Evolutionary conservation across 306 rosid species (phyloP), one percentile per base, ranked within the genome.

Genomic region (Echinosophora koreensis): DNA sequence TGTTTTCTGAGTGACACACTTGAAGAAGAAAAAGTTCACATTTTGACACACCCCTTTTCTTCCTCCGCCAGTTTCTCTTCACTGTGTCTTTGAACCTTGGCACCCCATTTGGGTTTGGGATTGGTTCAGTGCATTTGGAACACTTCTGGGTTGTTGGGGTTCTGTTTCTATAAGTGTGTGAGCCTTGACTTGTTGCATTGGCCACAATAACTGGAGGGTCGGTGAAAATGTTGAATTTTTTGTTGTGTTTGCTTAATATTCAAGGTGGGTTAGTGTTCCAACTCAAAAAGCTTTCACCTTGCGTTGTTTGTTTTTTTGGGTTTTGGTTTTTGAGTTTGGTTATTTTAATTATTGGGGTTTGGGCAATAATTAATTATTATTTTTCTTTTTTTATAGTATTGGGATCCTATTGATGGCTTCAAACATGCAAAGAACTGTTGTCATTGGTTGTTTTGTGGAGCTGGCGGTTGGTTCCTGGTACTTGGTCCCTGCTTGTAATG

Each of bases 41-140:
- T 13, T 12, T 47, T 12, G 10, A 13, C 50, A 39, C 67, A 17
- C 72, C 14, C 67, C 82, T 80, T 88, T 80, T 64, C 93, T 85
- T 88, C 76, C 41, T 82, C 96, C 89, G 89, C 88, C 92, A 85
- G 63, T 87, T 78, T 87, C 89, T 86, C 88, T 0, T 13, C 32
- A 30, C 14, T 44, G 4, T 44, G 56, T 77, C 66, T 42, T 63
- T 11, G 22, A 22, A 22, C 22, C 22, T 22, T 22, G 22, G 22
- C 22, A 22, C 22, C 22, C 22, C 22, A 22, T 22, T 22, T 22
- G 22, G 22, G 22, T 22, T 22, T 22, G 22, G 22, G 22, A 0
- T 76, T 8, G 57, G 6, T 89, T 69, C 93, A 86, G 81, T 88
- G 96, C 71, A 89, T 86, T 86, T 83, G 69, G 68, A 47, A 30